Evolutionary conservation across 805 yeast species (phyloP).

Genomic region (Candida ponderosae): DNA sequence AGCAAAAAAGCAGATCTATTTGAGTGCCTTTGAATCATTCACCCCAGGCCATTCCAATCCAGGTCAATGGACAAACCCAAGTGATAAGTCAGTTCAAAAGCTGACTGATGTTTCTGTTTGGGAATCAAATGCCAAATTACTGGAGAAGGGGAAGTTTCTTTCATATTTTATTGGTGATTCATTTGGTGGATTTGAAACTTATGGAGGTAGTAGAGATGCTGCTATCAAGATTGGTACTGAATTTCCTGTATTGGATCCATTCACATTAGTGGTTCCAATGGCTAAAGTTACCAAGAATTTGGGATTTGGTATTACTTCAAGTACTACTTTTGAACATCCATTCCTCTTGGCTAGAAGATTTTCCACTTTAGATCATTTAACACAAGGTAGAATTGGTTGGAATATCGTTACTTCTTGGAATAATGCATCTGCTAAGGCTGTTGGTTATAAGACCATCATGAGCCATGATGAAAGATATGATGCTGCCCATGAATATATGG

Average conservation of each 20-base stretch:
- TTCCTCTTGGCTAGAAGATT: constrained; percentile 32
- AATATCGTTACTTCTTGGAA: constrained; percentile 36
- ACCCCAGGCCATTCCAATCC: constrained; percentile 11
- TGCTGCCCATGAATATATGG: constrained; percentile 32
- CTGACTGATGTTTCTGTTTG: constrained; percentile 10
- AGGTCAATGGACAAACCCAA: constrained; percentile 16
- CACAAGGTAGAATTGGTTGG: constrained; percentile 39
- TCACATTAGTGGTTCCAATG: constrained; percentile 26
- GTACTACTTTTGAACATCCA: constrained; percentile 36
- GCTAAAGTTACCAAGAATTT: constrained; percentile 32
- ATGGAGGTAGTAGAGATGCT: constrained; percentile 27
- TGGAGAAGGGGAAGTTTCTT: constrained; percentile 30
- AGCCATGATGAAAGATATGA: constrained; percentile 35
- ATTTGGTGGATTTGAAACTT: constrained; percentile 32
- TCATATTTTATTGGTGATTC: constrained; percentile 31
- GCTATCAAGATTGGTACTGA: constrained; percentile 20
- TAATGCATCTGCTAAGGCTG: constrained; percentile 33
- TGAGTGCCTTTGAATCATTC: constrained; percentile 8
- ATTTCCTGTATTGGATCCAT: constrained; percentile 27
- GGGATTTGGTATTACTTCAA: constrained; percentile 33
- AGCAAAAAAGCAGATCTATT: constrained; percentile 2
- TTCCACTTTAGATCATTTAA: constrained; percentile 34
- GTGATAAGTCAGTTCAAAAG: constrained; percentile 10
- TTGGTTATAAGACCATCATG: constrained; percentile 25
- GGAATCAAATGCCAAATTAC: constrained; percentile 20